Percentiles rank a stretch among this genome's conserved stretches.
These are phyloP conservation scores for Ophiostoma ips DNA, from an alignment of 2,329 filamentous ascomycete species.

Conservation along the genomic window DNA sequence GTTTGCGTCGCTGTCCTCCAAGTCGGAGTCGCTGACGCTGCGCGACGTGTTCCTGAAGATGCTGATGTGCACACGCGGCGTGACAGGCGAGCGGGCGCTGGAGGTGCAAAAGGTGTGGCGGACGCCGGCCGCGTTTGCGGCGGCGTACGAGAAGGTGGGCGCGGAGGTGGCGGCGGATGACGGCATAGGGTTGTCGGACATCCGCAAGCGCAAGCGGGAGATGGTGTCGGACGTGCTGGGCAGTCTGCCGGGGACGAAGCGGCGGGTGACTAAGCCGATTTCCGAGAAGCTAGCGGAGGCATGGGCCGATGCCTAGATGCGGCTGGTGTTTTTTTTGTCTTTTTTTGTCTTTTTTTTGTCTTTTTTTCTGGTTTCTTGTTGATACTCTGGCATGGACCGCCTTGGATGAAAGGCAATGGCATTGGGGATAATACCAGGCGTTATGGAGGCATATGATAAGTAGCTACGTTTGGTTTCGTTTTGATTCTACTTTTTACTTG, in stretches of 20 bases:
- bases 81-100: slow-evolving; percentile 65
- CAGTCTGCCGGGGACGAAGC: slow-evolving; percentile 51
- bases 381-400: background rate
- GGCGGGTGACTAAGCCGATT: slow-evolving; percentile 45
- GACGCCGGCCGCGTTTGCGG: slow-evolving; percentile 58
- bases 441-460: no score
- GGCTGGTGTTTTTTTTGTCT: background rate
- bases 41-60: slow-evolving; percentile 70
- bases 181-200: slow-evolving; percentile 21
- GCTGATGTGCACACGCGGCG: slow-evolving; percentile 66
- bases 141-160: slow-evolving; percentile 47
- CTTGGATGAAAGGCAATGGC: background rate
- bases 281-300: slow-evolving; percentile 59
- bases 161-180: slow-evolving; percentile 22
- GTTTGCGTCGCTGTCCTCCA: slow-evolving; percentile 59
- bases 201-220: slow-evolving; percentile 42
- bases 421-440: no score
- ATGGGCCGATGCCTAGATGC: slow-evolving; percentile 41
- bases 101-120: slow-evolving; percentile 70
- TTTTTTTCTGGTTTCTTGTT: background rate
- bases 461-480: no score
- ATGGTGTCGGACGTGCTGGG: slow-evolving; percentile 45
- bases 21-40: slow-evolving; percentile 60
- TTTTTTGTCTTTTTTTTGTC: background rate
- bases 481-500: background rate